Conservation (phyloP, 164 flowering plant species). For the Stephania yunnanensis region DNA sequence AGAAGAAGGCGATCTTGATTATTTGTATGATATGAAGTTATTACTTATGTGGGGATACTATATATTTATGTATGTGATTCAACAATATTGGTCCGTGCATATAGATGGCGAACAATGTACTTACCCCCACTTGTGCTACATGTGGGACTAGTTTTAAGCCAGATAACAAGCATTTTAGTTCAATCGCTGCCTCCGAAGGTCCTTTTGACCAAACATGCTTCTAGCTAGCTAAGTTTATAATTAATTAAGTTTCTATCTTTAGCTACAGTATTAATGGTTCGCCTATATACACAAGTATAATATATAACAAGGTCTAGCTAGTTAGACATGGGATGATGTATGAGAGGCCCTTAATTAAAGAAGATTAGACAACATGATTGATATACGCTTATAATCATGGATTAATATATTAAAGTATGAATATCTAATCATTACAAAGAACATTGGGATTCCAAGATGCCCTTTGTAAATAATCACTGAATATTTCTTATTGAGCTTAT, state of each 20-base stretch:
- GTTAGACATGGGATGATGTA: neutral
- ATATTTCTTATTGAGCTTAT: conserved; percentile 1
- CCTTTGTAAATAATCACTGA: conserved; percentile 4
- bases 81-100: conserved; percentile 1
- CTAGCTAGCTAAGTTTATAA: too few relatives aligned
- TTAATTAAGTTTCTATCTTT: too few relatives aligned
- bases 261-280: too few relatives aligned
- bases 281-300: too few relatives aligned
- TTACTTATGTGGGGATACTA: too few relatives aligned
- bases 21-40: too few relatives aligned
- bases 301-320: too few relatives aligned
- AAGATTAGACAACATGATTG: neutral
- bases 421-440: conserved; percentile 2
- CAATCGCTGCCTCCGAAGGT: neutral
- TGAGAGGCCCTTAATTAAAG: neutral
- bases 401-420: neutral
- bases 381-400: neutral
- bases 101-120: conserved; percentile 1
- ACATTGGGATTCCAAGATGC: conserved; percentile 21
- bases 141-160: neutral
- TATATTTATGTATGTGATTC: too few relatives aligned
- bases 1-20: too few relatives aligned
- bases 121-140: conserved; percentile 5
- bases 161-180: neutral
- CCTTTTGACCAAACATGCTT: neutral